These are phyloP conservation scores for Raffaelea ambrosiae DNA, from an alignment of 2,329 filamentous ascomycete species.

Conservation along the genomic window DNA sequence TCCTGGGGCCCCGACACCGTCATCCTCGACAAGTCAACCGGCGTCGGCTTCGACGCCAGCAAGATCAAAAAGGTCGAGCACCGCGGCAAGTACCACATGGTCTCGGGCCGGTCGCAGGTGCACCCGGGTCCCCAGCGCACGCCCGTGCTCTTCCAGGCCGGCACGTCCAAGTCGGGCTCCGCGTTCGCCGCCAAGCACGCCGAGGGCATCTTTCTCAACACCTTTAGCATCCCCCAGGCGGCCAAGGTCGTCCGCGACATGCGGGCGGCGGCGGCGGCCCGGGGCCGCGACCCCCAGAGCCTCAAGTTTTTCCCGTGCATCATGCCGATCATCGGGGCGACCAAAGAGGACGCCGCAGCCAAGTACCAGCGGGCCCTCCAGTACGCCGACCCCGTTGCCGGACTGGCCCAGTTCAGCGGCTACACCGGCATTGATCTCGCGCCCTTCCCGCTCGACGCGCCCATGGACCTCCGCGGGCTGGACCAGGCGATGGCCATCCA, in stretches of 20 bases:
- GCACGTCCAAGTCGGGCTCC: conserved; percentile 12
- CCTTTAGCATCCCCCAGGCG: conserved; percentile 4
- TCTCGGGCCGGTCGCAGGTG: background rate
- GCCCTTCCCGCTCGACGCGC: conserved; percentile 27
- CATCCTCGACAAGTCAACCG: background rate
- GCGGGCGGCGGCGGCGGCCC: conserved; percentile 1
- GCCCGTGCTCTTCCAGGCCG: conserved; percentile 15
- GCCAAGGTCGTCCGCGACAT: background rate
- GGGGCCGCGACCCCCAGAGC: conserved; percentile 17
- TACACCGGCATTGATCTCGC: conserved; percentile 18
- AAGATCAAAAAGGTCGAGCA: background rate
- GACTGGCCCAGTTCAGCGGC: conserved; percentile 16
- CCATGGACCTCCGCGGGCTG: conserved; percentile 23
- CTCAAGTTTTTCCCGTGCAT: conserved; percentile 16
- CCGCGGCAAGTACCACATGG: background rate
- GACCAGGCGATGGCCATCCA: conserved; percentile 28
- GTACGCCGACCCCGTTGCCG: conserved; percentile 13
- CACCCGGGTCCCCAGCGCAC: conserved; percentile 9
- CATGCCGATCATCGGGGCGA: conserved; percentile 11
- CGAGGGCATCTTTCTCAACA: conserved; percentile 14
- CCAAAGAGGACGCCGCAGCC: conserved; percentile 12
- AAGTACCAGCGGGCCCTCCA: conserved; percentile 20
- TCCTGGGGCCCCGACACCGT: background rate
- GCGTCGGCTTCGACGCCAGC: background rate
- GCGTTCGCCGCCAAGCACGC: conserved; percentile 16